Evolutionary conservation across 1,284 basidiomycete species (phyloP), one percentile per base, ranked within the genome.

Genomic region (Neolentinus lepideus): DNA sequence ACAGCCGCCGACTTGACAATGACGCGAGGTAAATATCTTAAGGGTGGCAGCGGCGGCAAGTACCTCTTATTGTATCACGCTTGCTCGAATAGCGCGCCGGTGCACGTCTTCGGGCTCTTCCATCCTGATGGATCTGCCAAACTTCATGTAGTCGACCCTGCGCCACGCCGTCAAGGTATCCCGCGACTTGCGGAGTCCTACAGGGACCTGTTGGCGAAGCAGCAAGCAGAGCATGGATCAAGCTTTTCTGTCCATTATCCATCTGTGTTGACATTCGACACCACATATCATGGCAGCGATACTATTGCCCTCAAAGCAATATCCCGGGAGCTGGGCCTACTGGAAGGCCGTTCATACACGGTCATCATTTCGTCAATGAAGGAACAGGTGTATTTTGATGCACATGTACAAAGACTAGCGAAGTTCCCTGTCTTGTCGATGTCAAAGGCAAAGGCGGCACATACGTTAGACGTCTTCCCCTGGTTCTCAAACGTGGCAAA

Each of bases 11-110:
- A 71, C 1, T 66, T 79, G 6, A 79, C 81, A 2, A 76, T 85
- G 24, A 78, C 83, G 35, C 80, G 83, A 46, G 81, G 85, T 57
- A 76, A 75, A 35, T 99, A 98, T 67, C 81, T 98, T 25, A 79
- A 88, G 58, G 79, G 83, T 52, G 92, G 90, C 1, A 76, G 75
- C 59, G 78, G 77, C n/a, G 76, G 87, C 45, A 91, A 91, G 62
- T 91, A 92, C 69, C 78, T 96, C 56, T 91, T 97, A 73, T 78
- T 99, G n/a, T 98, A 94, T 68, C 96, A 99, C 58, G 86, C 86
- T 47, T 88, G 76, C 58, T 81, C 92, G 11, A 78, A 82, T 36
- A 85, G 79, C 54, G 83, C 87, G 6, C 79, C 83, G 1, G 80
- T 97, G 14, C 94, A 99, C 64, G 83, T 98, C n/a, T 92, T 97